Conservation (phyloP, 305 asterid genomes). For the Fraxinus floribunda region DNA sequence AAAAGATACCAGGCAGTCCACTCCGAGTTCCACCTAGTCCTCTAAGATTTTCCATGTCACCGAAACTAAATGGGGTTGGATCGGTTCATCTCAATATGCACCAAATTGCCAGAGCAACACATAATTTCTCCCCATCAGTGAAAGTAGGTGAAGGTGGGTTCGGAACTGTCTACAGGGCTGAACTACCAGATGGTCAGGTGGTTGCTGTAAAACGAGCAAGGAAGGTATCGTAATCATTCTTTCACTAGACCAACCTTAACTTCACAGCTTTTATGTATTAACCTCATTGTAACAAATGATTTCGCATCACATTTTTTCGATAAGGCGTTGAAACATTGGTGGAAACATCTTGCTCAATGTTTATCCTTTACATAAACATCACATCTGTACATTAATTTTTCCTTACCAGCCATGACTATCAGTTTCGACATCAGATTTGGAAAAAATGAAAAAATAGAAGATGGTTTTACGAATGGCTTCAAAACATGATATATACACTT, state of each 20-base stretch:
- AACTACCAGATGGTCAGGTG: constrained; percentile 60
- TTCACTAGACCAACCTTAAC: constrained; percentile 11
- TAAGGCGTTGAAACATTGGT: neutral
- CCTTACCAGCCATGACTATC: neutral
- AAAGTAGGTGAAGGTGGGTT: constrained; percentile 92
- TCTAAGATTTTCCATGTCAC: constrained; percentile 87
- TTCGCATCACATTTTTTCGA: neutral
- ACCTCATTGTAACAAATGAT: neutral
- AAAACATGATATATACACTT: neutral
- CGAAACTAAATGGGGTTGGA: constrained; percentile 77
- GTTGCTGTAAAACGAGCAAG: constrained; percentile 95
- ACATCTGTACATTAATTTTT: neutral
- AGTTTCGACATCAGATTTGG: neutral
- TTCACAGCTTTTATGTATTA: neutral
- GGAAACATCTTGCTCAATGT: neutral
- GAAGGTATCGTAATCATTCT: constrained; percentile 48
- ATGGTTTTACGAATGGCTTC: neutral
- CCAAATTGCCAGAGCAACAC: constrained; percentile 70
- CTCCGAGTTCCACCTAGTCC: constrained; percentile 90
- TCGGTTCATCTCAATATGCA: constrained; percentile 72
- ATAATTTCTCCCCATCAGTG: constrained; percentile 65
- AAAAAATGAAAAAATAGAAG: neutral
- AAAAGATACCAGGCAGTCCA: constrained; percentile 64
- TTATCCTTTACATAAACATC: neutral
- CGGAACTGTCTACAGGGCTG: constrained; percentile 89